phyloP scores from a whole-genome alignment of 164 flowering plant species.

The Magnolia kwangsiensis region DNA sequence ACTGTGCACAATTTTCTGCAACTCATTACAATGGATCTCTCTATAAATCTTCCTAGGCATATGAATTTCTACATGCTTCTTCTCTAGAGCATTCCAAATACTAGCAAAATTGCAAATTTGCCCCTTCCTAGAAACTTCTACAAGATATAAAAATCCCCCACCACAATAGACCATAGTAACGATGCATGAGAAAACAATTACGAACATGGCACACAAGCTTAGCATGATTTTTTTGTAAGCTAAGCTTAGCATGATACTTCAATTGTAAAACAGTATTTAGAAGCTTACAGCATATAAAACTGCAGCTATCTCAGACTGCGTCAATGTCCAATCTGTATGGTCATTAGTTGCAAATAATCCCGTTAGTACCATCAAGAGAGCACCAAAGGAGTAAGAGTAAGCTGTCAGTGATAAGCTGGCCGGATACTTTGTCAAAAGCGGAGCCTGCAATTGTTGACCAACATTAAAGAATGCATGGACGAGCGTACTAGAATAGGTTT shows the following conservation, averaged over 20 bases:
- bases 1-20: too few species aligned
- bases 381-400: constrained; percentile 83
- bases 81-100: too few species aligned
- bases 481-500: background rate
- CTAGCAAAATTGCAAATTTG: too few species aligned
- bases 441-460: constrained; percentile 59
- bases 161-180: too few species aligned
- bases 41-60: too few species aligned
- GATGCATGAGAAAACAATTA: background rate
- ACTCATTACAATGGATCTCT: too few species aligned
- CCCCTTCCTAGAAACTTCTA: too few species aligned
- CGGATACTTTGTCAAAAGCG: constrained; percentile 74
- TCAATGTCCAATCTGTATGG: constrained; percentile 71
- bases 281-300: constrained; percentile 87
- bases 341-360: constrained; percentile 55
- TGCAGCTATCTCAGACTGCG: constrained; percentile 67
- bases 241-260: background rate
- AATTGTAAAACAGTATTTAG: background rate
- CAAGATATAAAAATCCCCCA: background rate
- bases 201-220: background rate
- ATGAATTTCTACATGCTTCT: too few species aligned
- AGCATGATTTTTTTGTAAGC: background rate
- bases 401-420: constrained; percentile 91
- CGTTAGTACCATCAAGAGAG: constrained; percentile 63
- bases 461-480: background rate